Evolutionary conservation across 2,329 filamentous ascomycete species (phyloP).

Genomic region (Penicillium nordicum): DNA sequence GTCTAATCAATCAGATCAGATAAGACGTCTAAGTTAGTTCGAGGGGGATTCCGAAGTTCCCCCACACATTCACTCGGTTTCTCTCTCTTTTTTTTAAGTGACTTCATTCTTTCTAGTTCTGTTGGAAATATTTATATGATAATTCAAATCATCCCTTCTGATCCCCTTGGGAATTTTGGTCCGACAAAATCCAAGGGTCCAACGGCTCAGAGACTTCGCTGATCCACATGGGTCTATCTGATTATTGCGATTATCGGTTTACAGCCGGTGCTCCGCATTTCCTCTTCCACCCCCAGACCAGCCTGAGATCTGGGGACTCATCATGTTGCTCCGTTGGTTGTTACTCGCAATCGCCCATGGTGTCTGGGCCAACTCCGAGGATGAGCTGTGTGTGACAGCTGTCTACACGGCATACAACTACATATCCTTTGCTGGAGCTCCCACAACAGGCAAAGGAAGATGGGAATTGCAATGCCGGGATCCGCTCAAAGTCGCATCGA

Average conservation of each 20-base stretch:
- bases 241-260: conserved; percentile 14
- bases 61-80: not conserved
- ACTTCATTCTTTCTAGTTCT: no score
- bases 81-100: not conserved
- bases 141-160: not conserved
- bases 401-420: conserved; percentile 33
- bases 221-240: conserved; percentile 8
- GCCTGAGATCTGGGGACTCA: conserved; percentile 4
- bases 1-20: conserved; percentile 18
- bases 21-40: conserved; percentile 3
- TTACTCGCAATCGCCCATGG: conserved; percentile 10
- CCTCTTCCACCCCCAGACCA: not conserved
- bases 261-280: conserved; percentile 9
- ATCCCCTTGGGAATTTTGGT: not conserved
- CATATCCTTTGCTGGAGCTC: conserved; percentile 28
- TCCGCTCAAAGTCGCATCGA: conserved; percentile 31
- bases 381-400: conserved; percentile 34
- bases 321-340: conserved; percentile 24
- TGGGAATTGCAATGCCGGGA: conserved; percentile 34
- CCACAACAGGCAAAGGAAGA: conserved; percentile 14
- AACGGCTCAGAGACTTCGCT: conserved; percentile 6
- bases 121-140: not conserved
- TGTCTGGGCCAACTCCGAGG: conserved; percentile 8
- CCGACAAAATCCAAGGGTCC: not conserved
- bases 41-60: not conserved